These are phyloP conservation scores for Endocalyx cinctus DNA, from an alignment of 2,329 filamentous ascomycete genomes.

Conservation along the genomic window DNA sequence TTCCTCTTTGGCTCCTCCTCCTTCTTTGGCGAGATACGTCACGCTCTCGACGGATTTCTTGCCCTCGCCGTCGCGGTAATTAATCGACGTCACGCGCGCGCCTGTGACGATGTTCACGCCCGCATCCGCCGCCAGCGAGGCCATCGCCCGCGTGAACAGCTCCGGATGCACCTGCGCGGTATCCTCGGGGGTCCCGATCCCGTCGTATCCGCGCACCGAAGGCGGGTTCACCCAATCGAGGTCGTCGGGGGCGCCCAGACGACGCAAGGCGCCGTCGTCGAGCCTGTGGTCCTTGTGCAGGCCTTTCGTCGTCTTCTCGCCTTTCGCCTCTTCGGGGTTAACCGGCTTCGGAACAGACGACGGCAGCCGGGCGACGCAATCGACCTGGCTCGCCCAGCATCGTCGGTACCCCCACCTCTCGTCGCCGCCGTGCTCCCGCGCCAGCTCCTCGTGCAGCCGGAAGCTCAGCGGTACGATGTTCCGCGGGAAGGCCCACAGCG, in stretches of 20 bases:
- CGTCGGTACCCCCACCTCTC: conserved; percentile 67
- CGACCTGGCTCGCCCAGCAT: conserved; percentile 28
- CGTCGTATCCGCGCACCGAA: conserved; percentile 36
- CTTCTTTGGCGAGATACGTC: conserved; percentile 21
- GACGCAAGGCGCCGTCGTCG: conserved; percentile 17
- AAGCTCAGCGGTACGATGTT: conserved; percentile 69
- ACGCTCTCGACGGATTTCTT: conserved; percentile 20
- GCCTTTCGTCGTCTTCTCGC: conserved; percentile 13
- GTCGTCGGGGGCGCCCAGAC: conserved; percentile 44
- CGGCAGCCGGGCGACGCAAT: conserved; percentile 25
- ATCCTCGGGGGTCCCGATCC: conserved; percentile 45
- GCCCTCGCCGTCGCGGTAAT: conserved; percentile 13
- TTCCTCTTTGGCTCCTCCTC: conserved; percentile 18
- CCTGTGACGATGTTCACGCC: conserved; percentile 48
- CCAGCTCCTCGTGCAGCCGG: conserved; percentile 63
- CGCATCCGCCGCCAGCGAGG: conserved; percentile 58
- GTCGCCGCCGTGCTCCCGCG: conserved; percentile 62
- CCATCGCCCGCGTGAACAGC: conserved; percentile 70
- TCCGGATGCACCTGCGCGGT: conserved; percentile 78
- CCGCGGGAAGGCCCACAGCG: conserved; percentile 68
- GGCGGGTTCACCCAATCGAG: conserved; percentile 63
- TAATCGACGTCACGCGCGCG: conserved; percentile 23
- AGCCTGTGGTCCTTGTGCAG: conserved; percentile 28
- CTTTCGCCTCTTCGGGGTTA: too few relatives aligned
- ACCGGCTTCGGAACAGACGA: conserved; percentile 10